Conservation (phyloP, 2,329 filamentous ascomycete genomes). For the Colletotrichum karsti region DNA sequence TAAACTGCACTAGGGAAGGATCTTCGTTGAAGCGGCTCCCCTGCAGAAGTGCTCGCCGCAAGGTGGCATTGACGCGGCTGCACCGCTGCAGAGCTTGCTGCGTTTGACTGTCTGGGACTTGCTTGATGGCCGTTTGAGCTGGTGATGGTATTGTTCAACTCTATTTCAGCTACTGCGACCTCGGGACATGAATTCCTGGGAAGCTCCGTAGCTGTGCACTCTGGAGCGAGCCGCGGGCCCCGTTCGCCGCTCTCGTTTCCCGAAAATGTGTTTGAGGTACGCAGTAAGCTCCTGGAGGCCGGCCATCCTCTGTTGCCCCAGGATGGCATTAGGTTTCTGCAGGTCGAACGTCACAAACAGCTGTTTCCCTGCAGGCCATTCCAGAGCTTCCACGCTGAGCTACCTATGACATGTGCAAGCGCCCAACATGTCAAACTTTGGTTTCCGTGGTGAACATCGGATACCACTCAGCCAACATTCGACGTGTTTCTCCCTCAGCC, state of each 20-base stretch:
- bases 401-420: neutral
- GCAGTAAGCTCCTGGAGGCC: neutral
- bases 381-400: neutral
- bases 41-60: neutral
- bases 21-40: neutral
- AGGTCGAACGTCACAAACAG: neutral
- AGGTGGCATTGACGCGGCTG: neutral
- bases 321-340: constrained; percentile 10
- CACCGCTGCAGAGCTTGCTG: neutral
- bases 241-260: neutral
- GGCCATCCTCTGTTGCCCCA: neutral
- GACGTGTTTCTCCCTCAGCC: constrained; percentile 4
- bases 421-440: neutral
- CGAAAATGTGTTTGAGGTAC: neutral
- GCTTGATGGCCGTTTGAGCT: constrained; percentile 1
- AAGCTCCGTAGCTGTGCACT: neutral
- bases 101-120: neutral
- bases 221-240: neutral
- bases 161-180: neutral
- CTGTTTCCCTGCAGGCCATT: neutral
- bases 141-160: neutral
- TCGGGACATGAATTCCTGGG: neutral
- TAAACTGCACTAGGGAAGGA: neutral
- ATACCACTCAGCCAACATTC: constrained; percentile 2
- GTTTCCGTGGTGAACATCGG: constrained; percentile 6